Evolutionary conservation across 2,329 filamentous ascomycete species (phyloP), one percentile per base, ranked within the genome.

Genomic region (Aspergillus pseudoviridinutans): DNA sequence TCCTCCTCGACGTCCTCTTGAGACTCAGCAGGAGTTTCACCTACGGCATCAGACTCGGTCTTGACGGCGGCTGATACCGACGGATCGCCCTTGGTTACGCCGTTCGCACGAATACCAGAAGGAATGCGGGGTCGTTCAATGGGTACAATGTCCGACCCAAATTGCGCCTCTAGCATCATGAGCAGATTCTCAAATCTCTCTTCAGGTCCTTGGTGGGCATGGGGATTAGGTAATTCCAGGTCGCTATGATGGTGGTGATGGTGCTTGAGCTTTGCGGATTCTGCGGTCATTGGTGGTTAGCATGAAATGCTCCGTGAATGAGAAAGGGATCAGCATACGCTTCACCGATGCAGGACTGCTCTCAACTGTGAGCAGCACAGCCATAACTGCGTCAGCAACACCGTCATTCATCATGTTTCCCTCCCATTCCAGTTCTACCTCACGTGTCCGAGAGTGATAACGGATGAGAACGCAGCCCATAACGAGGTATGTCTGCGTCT

Each of bases 351-450:
- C 94, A 4, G 93, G 94, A 54, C 90, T 96, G 74, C 89, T 95
- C 76, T 99, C 94, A 24, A 96, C 90, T 0, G 90, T 92, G 66
- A 96, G 86, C 10, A 99, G 82, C 2, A 97, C 91, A 0, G 92
- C 92, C 82, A 97, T 91, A 55, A 97, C 89, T 17, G 94, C 92
- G 75, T 99, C 94, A n/a, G 94, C 94, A 68, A 99, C 95, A 59
- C 92, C 91, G 70, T 99, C 94, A 73, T 97, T 99, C 69, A 97
- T 87, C 79, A 96, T 90, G 72, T 97, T 99, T 57, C 92, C 94
- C 73, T 97, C 93, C 94, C 94, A 99, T 75, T 96, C 92, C 2
- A 97, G 80, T 72, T 95, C 92, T 5, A 97, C 84, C 69, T 94
- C 88, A 56, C 92, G 90, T 64, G 86, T 87, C 12, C 75, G 72